These are phyloP conservation scores for Aspergillus asperescens DNA, from an alignment of 495 filamentous ascomycete genomes.

Conservation along the genomic window DNA sequence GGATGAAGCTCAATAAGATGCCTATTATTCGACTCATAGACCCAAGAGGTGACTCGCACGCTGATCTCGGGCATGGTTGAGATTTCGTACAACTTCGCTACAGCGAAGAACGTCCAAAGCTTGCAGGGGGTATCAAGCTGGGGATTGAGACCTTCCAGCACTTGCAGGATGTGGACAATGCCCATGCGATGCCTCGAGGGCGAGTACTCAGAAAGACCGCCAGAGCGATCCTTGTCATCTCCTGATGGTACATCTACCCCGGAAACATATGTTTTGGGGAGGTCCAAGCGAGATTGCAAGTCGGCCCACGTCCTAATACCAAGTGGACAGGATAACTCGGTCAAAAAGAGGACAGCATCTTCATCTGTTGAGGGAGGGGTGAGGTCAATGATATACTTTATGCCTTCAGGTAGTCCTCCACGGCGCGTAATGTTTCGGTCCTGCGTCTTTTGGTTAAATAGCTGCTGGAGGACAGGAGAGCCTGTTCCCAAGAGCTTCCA, in stretches of 20 bases:
- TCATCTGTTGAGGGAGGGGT: slow-evolving; percentile 56
- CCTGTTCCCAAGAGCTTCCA: slow-evolving; percentile 40
- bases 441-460: slow-evolving; percentile 39
- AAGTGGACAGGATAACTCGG: slow-evolving; percentile 52
- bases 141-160: slow-evolving; percentile 44
- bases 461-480: slow-evolving; percentile 45
- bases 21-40: slow-evolving; percentile 39
- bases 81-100: slow-evolving; percentile 55
- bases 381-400: slow-evolving; percentile 57
- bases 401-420: slow-evolving; percentile 30
- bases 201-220: slow-evolving; percentile 49
- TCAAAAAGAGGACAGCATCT: slow-evolving; percentile 52
- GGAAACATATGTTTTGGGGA: slow-evolving; percentile 36
- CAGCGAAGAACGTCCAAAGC: slow-evolving; percentile 55
- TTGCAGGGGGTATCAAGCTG: slow-evolving; percentile 60
- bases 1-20: slow-evolving; percentile 46
- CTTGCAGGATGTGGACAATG: slow-evolving; percentile 53
- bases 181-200: slow-evolving; percentile 54
- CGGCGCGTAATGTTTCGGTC: slow-evolving; percentile 27
- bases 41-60: slow-evolving; percentile 42
- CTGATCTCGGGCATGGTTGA: slow-evolving; percentile 29
- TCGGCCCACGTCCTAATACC: slow-evolving; percentile 44
- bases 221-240: background rate
- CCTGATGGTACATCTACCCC: slow-evolving; percentile 28
- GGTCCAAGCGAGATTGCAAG: slow-evolving; percentile 39